Conservation (phyloP, 225 moss, liverwort and hornwort genomes). For the Marchantia paleacea region DNA sequence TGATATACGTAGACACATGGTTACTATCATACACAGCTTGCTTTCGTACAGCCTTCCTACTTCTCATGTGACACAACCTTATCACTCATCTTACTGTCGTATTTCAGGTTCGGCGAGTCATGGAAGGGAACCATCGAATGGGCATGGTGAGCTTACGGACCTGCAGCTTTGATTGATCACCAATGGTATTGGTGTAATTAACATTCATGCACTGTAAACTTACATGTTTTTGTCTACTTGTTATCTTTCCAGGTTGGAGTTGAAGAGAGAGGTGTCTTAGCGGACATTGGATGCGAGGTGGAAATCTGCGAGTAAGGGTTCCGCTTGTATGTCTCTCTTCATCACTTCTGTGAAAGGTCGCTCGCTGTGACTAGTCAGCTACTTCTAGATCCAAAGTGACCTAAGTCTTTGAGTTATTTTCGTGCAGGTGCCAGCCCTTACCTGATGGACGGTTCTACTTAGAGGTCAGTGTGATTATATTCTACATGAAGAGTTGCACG, state of each 20-base stretch:
- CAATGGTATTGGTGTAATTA: neutral
- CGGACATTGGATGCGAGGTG: slow-evolving; percentile 81
- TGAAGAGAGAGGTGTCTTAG: slow-evolving; percentile 56
- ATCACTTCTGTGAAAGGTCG: too few relatives aligned
- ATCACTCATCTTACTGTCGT: neutral
- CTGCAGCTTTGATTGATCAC: neutral
- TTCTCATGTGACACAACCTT: neutral
- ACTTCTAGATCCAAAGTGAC: neutral
- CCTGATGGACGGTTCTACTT: slow-evolving; percentile 79
- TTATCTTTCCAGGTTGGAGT: slow-evolving; percentile 50
- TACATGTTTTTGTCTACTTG: neutral
- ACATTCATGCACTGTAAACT: neutral
- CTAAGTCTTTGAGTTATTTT: slow-evolving; percentile 1
- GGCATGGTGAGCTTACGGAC: slow-evolving; percentile 65
- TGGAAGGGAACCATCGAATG: slow-evolving; percentile 96
- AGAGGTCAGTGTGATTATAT: slow-evolving; percentile 49
- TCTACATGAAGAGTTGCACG: too few relatives aligned
- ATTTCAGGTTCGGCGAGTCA: slow-evolving; percentile 72
- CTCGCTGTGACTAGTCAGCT: neutral
- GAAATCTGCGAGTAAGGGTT: slow-evolving; percentile 85
- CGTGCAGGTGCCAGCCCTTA: slow-evolving; percentile 73
- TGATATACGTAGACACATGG: neutral
- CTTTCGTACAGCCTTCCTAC: neutral
- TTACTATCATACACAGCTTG: neutral
- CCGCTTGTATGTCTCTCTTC: neutral